Conservation (phyloP, 192 early-diverging fungal species). For the Jimgerdemannia flammicorona region DNA sequence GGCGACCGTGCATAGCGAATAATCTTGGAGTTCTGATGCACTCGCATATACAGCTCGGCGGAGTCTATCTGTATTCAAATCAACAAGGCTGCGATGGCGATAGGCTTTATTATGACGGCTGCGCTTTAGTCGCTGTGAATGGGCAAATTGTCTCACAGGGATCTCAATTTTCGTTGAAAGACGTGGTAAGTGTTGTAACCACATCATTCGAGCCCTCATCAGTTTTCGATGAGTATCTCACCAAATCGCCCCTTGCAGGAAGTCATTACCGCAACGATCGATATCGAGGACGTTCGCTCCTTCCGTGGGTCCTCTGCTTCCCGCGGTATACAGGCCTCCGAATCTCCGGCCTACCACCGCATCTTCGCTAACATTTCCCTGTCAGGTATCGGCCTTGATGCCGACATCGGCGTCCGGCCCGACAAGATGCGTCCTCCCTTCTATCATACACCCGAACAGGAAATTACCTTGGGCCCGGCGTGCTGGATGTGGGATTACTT, state of each 20-base stretch:
- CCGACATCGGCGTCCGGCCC: constrained; percentile 40
- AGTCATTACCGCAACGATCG: constrained; percentile 86
- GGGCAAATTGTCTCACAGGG: constrained; percentile 86
- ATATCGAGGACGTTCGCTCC: constrained; percentile 85
- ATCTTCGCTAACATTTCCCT: constrained; percentile 57
- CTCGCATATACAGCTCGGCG: constrained; percentile 61
- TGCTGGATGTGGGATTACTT: constrained; percentile 99
- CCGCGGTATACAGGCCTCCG: constrained; percentile 77
- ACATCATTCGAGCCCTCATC: background rate
- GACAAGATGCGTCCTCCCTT: constrained; percentile 36
- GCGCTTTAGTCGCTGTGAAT: constrained; percentile 86
- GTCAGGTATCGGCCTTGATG: constrained; percentile 36
- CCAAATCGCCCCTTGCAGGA: constrained; percentile 50
- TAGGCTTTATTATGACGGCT: constrained; percentile 96
- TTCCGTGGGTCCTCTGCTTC: constrained; percentile 68
- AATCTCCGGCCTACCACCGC: constrained; percentile 58
- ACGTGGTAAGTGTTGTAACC: constrained; percentile 62
- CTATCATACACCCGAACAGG: constrained; percentile 81
- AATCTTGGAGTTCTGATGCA: background rate
- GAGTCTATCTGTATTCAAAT: constrained; percentile 94
- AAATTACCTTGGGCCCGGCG: constrained; percentile 91
- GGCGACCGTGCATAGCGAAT: background rate
- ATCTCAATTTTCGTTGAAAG: constrained; percentile 87
- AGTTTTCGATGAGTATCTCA: constrained; percentile 8
- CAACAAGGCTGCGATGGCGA: constrained; percentile 98